These are phyloP conservation scores for Tilletia setariae DNA, from an alignment of 1,284 basidiomycete genomes.

Conservation along the genomic window DNA sequence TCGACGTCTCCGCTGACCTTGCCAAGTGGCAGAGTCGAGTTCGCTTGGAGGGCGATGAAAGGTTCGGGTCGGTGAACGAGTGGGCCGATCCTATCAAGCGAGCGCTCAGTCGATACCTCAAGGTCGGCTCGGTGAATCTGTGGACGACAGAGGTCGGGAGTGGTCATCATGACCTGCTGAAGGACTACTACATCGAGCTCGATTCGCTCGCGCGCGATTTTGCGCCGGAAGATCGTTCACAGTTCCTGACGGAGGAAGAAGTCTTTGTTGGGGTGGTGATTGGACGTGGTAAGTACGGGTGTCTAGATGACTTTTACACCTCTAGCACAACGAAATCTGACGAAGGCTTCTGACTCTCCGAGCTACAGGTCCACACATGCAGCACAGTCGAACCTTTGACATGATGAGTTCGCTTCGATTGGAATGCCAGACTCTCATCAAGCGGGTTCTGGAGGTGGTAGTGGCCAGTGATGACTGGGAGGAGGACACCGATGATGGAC, in stretches of 20 bases:
- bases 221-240: conserved; percentile 7
- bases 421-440: neutral
- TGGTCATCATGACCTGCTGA: neutral
- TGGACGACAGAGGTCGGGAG: neutral
- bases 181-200: conserved; percentile 11
- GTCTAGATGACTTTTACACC: neutral
- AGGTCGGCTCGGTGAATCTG: neutral
- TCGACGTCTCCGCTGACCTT: conserved; percentile 13
- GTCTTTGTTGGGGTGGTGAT: neutral
- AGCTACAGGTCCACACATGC: neutral
- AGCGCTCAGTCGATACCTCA: neutral
- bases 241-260: conserved; percentile 11
- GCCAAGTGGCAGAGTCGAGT: conserved; percentile 2
- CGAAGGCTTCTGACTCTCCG: neutral
- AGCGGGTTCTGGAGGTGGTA: neutral
- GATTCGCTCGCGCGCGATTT: conserved; percentile 5
- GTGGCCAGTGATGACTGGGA: too few relatives aligned
- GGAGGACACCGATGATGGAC: too few relatives aligned
- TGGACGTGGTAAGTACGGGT: neutral
- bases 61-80: neutral
- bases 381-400: conserved; percentile 8
- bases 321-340: neutral
- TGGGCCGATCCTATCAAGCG: conserved; percentile 9
- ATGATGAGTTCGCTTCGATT: neutral
- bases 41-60: neutral